Evolutionary conservation across 2,329 filamentous ascomycete species (phyloP).

Genomic region (Ploettnerulaceae sp.): DNA sequence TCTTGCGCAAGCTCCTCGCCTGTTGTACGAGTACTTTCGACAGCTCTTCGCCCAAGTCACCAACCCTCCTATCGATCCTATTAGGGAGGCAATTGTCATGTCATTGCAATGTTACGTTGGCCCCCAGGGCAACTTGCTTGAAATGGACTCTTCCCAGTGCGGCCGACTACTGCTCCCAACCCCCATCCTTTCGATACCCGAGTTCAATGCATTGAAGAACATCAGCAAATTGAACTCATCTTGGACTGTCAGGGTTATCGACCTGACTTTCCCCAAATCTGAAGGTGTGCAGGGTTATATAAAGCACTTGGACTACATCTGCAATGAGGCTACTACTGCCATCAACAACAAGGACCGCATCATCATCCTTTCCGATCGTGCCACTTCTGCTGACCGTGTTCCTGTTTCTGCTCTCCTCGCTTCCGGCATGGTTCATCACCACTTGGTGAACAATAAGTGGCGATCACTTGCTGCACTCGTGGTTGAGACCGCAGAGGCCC

Average conservation of each 20-base stretch:
- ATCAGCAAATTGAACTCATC: slow-evolving; percentile 66
- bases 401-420: slow-evolving; percentile 81
- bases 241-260: slow-evolving; percentile 87
- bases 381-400: slow-evolving; percentile 75
- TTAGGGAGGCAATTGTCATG: slow-evolving; percentile 97
- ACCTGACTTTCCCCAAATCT: slow-evolving; percentile 86
- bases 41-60: slow-evolving; percentile 97
- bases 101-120: slow-evolving; percentile 94
- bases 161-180: slow-evolving; percentile 80
- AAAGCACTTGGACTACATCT: slow-evolving; percentile 82
- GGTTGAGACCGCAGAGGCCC: slow-evolving; percentile 89
- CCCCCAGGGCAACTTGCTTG: slow-evolving; percentile 88
- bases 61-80: slow-evolving; percentile 95
- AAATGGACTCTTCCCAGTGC: slow-evolving; percentile 90
- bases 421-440: slow-evolving; percentile 91
- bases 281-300: slow-evolving; percentile 81
- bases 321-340: slow-evolving; percentile 75
- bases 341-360: slow-evolving; percentile 81
- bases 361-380: slow-evolving; percentile 84
- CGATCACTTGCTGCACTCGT: slow-evolving; percentile 81
- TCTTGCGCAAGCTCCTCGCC: slow-evolving; percentile 79
- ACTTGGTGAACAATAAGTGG: slow-evolving; percentile 94
- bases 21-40: slow-evolving; percentile 94
- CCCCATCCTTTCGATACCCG: slow-evolving; percentile 80
- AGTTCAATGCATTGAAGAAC: slow-evolving; percentile 83